Base-by-base conservation (phyloP, 768 basidiomycete genomes). In the Neoboletus subvelutipes region DNA sequence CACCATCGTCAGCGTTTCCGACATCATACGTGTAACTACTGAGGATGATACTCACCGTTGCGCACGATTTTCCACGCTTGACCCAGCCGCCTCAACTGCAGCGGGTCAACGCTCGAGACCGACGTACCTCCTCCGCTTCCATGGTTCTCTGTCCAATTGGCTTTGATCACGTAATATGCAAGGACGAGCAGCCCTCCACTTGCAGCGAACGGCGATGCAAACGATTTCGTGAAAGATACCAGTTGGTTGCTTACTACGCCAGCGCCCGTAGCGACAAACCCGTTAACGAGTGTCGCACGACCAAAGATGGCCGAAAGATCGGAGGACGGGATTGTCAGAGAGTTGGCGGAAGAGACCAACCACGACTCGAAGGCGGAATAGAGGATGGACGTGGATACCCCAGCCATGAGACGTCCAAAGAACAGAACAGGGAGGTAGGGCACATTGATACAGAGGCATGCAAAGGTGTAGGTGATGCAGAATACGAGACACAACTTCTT, bases 361-460 rank as follows among this genome's bases (percentile, higher is more conserved):
- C 90, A 91, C 24, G 87, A 84, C 62, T 91, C 88, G 61, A 90
- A 90, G 8, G 81, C 84, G 13, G 86, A 87, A 72, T 84, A 89
- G 34, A 90, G 80, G 59, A 90, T 89, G 20, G 88, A 85, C 0
- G 88, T 89, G 1, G 88, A 87, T 40, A 87, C 67, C 1, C 89
- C 89, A 2, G 86, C 89, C 6, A 87, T 75, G 17, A 88, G 66
- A 29, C 90, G 82, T 1, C 86, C 89, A 2, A 82, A 4, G 41
- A 90, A 69, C 33, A 90, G 79, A 45, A 88, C 55, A 10, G 86
- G 85, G 26, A 88, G 71, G 54, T 65, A 77, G 1, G 80, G 81
- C 18, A 87, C 55, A 43, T 80, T 78, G 53, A 87, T 84, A 68
- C 82, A 83, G 17, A 77, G 57, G 61, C 88, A 91, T 13, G 86